Evolutionary conservation across 169 alveolate species (phyloP), one percentile per base, ranked within the genome.

Genomic region (Plasmodium gaboni): DNA sequence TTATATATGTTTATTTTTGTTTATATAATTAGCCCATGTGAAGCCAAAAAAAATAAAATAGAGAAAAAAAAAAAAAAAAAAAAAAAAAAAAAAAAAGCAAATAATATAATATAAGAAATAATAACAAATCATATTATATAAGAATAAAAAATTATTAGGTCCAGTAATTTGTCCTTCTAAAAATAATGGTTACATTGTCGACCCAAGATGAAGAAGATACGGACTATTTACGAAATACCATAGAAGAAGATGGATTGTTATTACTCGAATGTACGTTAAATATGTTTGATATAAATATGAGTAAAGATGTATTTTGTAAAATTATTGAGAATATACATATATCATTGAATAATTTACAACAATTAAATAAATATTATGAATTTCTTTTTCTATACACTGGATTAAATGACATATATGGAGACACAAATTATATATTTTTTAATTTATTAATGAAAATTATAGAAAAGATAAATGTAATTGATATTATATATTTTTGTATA

Each of bases 251-350:
- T 17, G 17, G 63, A 15, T 10, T 15, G 28, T 15, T 12, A 15
- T 53, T 53, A 15, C 19, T 53, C 28, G 19, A 9, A 22, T 15
- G 19, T 12, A 53, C 63, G 0, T 12, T 53, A 53, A 53, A 53
- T 12, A 15, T 53, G 28, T 15, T n/a, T 19, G n/a, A 69, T 10
- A 13, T 17, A n/a, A 17, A 13, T 44, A n/a, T 3, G 50, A 46
- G 22, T 44, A 63, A 69, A 2, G 38, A 69, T 26, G 63, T 53
- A 3, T 53, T 53, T 86, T 42, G 15, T 73, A 12, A 46, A 57
- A 86, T 86, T 15, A 60, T 86, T 44, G 59, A 70, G 71, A 86
- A 86, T 70, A 46, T 70, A 86, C 59, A 48, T 69, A 44, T 65
- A 1, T 86, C 57, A 46, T 59, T 86, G 24, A 26, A 65, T 24